phyloP scores from a whole-genome alignment of 495 filamentous ascomycete genomes.

The Penicillium roqueforti region DNA sequence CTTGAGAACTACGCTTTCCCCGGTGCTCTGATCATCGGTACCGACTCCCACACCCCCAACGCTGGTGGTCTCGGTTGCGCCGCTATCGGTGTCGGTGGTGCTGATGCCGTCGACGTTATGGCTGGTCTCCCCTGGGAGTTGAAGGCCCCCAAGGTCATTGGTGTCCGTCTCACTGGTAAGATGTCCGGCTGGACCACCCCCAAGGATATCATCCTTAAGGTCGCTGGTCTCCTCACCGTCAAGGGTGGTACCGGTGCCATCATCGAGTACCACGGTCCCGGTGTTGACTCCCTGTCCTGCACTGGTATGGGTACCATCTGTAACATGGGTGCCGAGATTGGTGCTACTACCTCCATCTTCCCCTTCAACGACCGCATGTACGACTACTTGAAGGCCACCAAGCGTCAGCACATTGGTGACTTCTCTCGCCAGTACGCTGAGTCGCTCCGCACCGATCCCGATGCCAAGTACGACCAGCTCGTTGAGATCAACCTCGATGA shows the following conservation, averaged over 20 bases:
- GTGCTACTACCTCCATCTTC: conserved; percentile 97
- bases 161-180: conserved; percentile 87
- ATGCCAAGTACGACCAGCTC: conserved; percentile 93
- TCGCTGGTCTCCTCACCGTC: conserved; percentile 93
- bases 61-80: conserved; percentile 94
- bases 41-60: conserved; percentile 98
- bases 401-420: conserved; percentile 85
- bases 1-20: conserved; percentile 99
- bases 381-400: conserved; percentile 90
- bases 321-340: conserved; percentile 90
- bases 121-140: conserved; percentile 96
- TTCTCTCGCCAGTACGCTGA: conserved; percentile 80
- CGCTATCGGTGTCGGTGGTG: conserved; percentile 97
- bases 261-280: conserved; percentile 90
- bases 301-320: conserved; percentile 69
- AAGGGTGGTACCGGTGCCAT: conserved; percentile 98
- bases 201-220: conserved; percentile 98
- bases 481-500: conserved; percentile 93
- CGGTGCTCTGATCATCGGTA: conserved; percentile 96
- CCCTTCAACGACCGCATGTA: conserved; percentile 98
- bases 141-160: conserved; percentile 96
- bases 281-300: conserved; percentile 64
- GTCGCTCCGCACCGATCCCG: conserved; percentile 86
- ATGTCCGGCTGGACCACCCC: conserved; percentile 91
- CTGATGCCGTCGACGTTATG: conserved; percentile 99